Evolutionary conservation across 208 protist genomes (phyloP).

Genomic region (Naegleria fowleri): DNA sequence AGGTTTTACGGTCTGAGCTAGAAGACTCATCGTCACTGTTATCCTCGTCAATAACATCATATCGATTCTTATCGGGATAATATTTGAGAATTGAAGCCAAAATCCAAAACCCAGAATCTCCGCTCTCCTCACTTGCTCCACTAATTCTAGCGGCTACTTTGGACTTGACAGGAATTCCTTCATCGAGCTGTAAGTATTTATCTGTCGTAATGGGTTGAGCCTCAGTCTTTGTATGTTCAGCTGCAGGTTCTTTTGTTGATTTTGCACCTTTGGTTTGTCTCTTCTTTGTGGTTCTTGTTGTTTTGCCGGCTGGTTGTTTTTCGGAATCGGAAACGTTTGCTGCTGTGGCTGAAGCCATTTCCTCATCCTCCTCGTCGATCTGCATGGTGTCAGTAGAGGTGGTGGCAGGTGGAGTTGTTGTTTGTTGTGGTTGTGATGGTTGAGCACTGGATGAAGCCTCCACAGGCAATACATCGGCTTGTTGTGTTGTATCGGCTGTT

Average conservation of each 20-base stretch:
- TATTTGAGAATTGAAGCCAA: slow-evolving; percentile 1
- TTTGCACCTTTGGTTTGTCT: neutral
- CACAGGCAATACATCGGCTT: neutral
- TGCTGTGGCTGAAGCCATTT: neutral
- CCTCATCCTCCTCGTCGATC: neutral
- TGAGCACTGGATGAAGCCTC: neutral
- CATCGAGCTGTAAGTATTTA: neutral
- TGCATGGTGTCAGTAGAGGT: neutral
- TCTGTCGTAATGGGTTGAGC: neutral
- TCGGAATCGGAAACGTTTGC: neutral
- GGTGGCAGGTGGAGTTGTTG: neutral
- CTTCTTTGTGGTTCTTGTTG: neutral
- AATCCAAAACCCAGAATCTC: slow-evolving; percentile 13
- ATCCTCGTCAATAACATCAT: slow-evolving; percentile 1
- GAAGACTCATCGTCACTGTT: neutral
- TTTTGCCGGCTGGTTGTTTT: neutral
- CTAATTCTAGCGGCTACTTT: slow-evolving; percentile 1
- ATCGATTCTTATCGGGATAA: neutral
- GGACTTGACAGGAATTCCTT: neutral
- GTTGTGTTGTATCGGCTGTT: neutral
- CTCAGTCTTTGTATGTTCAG: neutral
- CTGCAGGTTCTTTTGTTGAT: neutral
- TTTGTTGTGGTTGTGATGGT: neutral
- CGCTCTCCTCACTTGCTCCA: neutral
- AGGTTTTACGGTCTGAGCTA: neutral